Conservation (phyloP, 306 rosid genomes). For the Fragaria ananassa region DNA sequence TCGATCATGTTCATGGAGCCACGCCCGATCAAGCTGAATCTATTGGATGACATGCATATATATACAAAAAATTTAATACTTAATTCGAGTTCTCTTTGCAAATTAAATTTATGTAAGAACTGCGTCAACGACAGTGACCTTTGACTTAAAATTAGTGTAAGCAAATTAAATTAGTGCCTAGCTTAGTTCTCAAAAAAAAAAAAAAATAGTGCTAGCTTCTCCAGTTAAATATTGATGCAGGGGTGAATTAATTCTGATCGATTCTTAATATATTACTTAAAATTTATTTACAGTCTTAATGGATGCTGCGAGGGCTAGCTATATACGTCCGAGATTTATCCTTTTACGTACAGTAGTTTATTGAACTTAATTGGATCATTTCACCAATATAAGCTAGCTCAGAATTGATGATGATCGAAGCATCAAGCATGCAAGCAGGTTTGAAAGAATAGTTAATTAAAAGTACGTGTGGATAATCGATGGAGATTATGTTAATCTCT, state of each 20-base stretch:
- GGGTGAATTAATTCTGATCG: background rate
- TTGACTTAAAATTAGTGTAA: background rate
- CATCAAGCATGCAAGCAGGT: too few relatives aligned
- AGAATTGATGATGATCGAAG: too few relatives aligned
- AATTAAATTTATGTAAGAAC: background rate
- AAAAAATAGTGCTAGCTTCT: background rate
- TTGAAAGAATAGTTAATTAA: background rate
- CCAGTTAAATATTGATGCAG: background rate
- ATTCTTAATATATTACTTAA: too few relatives aligned
- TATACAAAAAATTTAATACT: background rate
- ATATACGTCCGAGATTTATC: too few relatives aligned
- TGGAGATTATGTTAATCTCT: background rate
- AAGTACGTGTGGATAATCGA: background rate
- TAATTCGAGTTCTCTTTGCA: background rate
- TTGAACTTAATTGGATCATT: background rate
- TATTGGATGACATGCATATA: background rate
- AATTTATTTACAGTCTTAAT: background rate
- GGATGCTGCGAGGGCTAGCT: slow-evolving; percentile 10
- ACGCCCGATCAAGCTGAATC: background rate
- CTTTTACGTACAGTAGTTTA: too few relatives aligned
- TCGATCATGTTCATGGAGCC: background rate
- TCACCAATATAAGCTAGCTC: background rate
- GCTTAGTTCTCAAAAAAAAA: too few relatives aligned
- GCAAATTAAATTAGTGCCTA: too few relatives aligned
- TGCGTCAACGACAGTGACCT: background rate